Conservation (phyloP, 2,329 filamentous ascomycete genomes). For the Biscogniauxia sp. region DNA sequence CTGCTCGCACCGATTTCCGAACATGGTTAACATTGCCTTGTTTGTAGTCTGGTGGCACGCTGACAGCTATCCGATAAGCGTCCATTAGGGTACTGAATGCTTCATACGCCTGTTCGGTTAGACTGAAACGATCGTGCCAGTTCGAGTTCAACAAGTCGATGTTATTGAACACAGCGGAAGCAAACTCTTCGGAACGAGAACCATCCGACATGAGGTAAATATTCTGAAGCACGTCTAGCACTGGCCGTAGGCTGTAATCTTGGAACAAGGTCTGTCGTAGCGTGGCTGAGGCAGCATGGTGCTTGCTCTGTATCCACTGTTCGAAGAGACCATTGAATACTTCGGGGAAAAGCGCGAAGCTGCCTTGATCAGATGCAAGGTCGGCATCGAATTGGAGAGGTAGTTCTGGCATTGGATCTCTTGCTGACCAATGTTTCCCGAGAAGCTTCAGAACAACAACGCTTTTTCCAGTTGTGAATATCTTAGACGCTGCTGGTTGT, state of each 20-base stretch:
- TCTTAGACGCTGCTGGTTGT: slow-evolving; percentile 63
- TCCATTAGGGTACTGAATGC: slow-evolving; percentile 63
- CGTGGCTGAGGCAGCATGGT: slow-evolving; percentile 64
- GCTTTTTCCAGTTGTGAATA: slow-evolving; percentile 87
- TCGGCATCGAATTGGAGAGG: slow-evolving; percentile 57
- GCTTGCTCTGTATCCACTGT: slow-evolving; percentile 73
- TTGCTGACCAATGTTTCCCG: slow-evolving; percentile 46
- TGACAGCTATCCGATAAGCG: slow-evolving; percentile 60
- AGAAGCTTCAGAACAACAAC: slow-evolving; percentile 79
- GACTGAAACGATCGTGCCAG: slow-evolving; percentile 80
- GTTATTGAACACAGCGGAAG: slow-evolving; percentile 69
- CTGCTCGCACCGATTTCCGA: slow-evolving; percentile 57
- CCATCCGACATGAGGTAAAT: slow-evolving; percentile 80
- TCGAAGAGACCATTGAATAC: slow-evolving; percentile 71
- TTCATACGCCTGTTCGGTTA: slow-evolving; percentile 75
- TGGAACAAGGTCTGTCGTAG: slow-evolving; percentile 67
- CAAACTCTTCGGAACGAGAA: slow-evolving; percentile 62
- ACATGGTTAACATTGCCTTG: slow-evolving; percentile 44
- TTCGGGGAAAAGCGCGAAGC: slow-evolving; percentile 68
- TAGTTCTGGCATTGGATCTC: slow-evolving; percentile 38
- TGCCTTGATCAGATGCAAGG: slow-evolving; percentile 43
- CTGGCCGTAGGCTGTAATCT: slow-evolving; percentile 63
- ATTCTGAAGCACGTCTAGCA: slow-evolving; percentile 64
- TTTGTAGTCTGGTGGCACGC: slow-evolving; percentile 41
- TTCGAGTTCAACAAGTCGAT: slow-evolving; percentile 58